phyloP scores from a whole-genome alignment of 148 eudicot genomes.

The Amaranthus palmeri region DNA sequence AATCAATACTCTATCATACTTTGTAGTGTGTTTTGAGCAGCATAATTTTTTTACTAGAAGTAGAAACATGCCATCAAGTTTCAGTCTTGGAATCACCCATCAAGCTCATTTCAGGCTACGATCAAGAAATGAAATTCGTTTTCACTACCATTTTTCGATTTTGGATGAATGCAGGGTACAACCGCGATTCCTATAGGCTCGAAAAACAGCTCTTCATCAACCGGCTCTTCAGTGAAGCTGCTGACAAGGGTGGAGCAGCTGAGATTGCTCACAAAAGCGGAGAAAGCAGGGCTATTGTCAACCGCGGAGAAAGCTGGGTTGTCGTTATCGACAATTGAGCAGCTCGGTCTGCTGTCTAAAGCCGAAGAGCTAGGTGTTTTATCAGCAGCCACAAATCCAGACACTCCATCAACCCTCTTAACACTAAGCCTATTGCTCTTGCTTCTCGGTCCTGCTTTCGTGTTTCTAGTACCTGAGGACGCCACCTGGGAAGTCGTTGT shows the following conservation, averaged over 20 bases:
- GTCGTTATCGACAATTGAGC: conserved; percentile 64
- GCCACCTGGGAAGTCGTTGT: conserved; percentile 61
- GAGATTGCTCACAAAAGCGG: conserved; percentile 84
- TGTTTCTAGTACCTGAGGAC: conserved; percentile 74
- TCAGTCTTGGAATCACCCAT: too few relatives aligned
- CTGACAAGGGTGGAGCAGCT: conserved; percentile 88
- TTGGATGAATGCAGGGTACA: conserved; percentile 29
- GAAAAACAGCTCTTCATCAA: conserved; percentile 16
- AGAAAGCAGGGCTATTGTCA: conserved; percentile 75
- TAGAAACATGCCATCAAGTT: too few relatives aligned
- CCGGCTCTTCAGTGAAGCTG: conserved; percentile 49
- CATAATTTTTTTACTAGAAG: too few relatives aligned
- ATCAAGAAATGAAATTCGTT: too few relatives aligned
- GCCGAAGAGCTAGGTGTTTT: conserved; percentile 83
- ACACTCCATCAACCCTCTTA: conserved; percentile 56
- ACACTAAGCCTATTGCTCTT: conserved; percentile 59
- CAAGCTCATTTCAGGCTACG: neutral
- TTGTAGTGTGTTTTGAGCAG: too few relatives aligned
- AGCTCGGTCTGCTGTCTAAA: conserved; percentile 76
- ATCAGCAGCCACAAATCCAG: conserved; percentile 84
- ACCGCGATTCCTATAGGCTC: conserved; percentile 39
- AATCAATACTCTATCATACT: too few relatives aligned
- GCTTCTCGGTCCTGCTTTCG: conserved; percentile 60
- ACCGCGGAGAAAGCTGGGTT: conserved; percentile 77
- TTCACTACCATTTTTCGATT: neutral